Evolutionary conservation across 176 grass and related monocot genomes (phyloP), one percentile per base, ranked within the genome.

Genomic region (Poa pratensis): DNA sequence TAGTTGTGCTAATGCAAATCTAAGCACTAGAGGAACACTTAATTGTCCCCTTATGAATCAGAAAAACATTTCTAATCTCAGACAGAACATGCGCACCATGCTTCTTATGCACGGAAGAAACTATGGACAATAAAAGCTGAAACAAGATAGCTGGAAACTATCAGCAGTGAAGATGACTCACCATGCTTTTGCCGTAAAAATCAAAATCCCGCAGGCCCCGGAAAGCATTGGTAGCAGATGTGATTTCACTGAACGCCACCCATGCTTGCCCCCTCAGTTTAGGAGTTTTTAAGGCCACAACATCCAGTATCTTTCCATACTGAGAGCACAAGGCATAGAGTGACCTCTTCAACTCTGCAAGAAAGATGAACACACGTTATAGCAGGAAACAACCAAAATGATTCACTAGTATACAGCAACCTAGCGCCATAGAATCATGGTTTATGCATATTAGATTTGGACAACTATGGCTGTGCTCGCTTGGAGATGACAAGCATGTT

Each of bases 181-280:
- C 96, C 83, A 96, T 92, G 68, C 86, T 94, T 84, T 99, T 99
- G 23, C 92, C 96, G 5, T 99, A 99, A 54, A 99, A 96, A 67
- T 94, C 93, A 2, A 99, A 99, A 27, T 95, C 94, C 63, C 96
- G 96, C 88, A 94, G 86, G 87, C 94, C 93, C 0, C 96, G 93
- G 57, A 94, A 94, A 61, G 96, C 96, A 85, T 94, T 99, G 60
- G 91, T 96, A 74, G 96, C 89, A 65, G 96, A 78, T 49, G 96
- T 94, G 49, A 99, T 95, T 89, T 96, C 94, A 10, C 88, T 88
- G 49, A 99, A 99, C 37, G 86, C 96, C 59, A 99, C 86, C 96
- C 94, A 96, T 49, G 96, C 96, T 76, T 99, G 96, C n/a, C 96
- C 96, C 75, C 96, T 91, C 24, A 99, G 82, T 82, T 90, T 99